Base-by-base conservation (phyloP, 371 early-diverging fungal genomes). In the Mortierella sp. region DNA sequence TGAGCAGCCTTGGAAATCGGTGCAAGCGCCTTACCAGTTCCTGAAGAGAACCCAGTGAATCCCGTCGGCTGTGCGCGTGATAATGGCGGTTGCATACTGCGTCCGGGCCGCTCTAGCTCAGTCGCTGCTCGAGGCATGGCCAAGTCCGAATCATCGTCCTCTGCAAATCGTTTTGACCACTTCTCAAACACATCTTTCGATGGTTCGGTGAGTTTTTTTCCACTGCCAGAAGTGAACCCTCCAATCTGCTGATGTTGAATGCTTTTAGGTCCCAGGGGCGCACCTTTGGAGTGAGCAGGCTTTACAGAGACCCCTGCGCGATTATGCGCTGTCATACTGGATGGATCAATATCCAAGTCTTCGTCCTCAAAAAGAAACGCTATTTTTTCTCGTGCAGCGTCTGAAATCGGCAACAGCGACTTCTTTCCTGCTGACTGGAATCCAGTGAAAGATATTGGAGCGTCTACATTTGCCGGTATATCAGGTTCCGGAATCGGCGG, bases 1-100 rank as follows among this genome's bases (percentile, higher is more conserved):
- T 68, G 71, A 10, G 80, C 75, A 0, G 65, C 72, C 37, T 68
- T 72, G 9, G 80, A 80, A 11, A 80, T 57, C 0, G 75, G 75
- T 11, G 75, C 72, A 43, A 80, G 61, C 1, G 66, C 24, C 24
- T 66, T 75, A 5, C 75, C 75, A 14, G 43, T 45, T n/a, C 72
- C 75, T 1, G 72, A 68, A 9, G 70, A 45, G 37, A 78, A 78
- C 4, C 78, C 78, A 11, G 51, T 8, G n/a, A 71, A 64, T 35
- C 47, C 52, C 20, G 18, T 35, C 30, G n/a, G 47, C 4, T 39
- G 49, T 0, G 3, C 6, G 28, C 16, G 28, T 55, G 55, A 26
- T 24, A 26, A 14, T 5, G 28, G 30, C 3, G 55, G 24, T 55
- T 14, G 24, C 28, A 30, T 55, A 10, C 11, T 11, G 11, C 5